Evolutionary conservation across 129 eudicot species (phyloP), one percentile per base, ranked within the genome.

Genomic region (Lonicera japonica): DNA sequence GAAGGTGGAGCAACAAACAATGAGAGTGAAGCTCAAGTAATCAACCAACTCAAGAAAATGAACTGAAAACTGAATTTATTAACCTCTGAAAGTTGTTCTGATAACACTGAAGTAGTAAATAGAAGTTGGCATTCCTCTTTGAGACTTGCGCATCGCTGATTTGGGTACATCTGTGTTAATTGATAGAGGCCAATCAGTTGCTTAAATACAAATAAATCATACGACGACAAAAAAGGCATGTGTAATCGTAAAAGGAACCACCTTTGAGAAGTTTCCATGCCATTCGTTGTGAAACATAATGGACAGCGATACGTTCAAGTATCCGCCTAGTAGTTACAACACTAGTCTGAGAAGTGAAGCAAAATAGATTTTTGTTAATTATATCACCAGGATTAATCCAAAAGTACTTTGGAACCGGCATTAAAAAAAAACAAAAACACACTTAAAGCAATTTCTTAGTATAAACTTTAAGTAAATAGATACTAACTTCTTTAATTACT

Each of bases 261-360:
- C 98, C 98, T 85, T 92, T 92, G 56, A 88, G 89, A 76, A 92
- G 96, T 75, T 92, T 92, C 95, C 96, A 92, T 50, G 95, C 95
- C 78, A 71, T 75, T 18, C 92, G 79, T 56, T 83, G 95, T 58
- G 99, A 92, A 65, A 67, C 77, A 65, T 80, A 81, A 67, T 84
- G 81, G 56, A 92, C 88, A 11, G 87, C 89, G 15, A 92, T 80
- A 56, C 95, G 89, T 77, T 92, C 96, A 68, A 92, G 81, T 53
- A 87, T 79, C 25, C 98, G 80, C 76, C 96, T 85, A 36, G 87
- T 88, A 21, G 95, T 88, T n/a, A 80, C 78, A 43, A 88, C 92
- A 38, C 77, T 88, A 23, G 92, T 85, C 96, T 92, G 81, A 46
- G 36, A 21, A 63, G 19, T 25, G 10, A 13, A 61, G 55, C 34